These are phyloP conservation scores for Amaranthus cruentus DNA, from an alignment of 148 eudicot species.

Conservation along the genomic window DNA sequence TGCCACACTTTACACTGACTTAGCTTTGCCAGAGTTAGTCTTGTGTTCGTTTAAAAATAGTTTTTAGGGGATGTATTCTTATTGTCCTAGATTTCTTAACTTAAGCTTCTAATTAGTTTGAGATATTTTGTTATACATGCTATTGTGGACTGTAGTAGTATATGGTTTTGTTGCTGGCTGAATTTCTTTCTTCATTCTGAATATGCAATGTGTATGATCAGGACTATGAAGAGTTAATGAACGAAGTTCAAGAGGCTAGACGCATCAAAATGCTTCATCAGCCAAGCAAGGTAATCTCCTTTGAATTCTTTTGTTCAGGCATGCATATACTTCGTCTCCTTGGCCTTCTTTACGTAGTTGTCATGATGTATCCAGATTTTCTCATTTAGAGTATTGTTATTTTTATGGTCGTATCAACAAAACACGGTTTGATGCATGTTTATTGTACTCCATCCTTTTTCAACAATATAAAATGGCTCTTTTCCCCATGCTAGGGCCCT, in stretches of 20 bases:
- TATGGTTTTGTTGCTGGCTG: neutral
- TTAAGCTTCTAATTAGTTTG: neutral
- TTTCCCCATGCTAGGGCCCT: no score
- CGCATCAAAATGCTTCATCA: conserved; percentile 99
- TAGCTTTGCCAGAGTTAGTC: neutral
- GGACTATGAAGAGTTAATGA: conserved; percentile 89
- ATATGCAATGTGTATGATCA: conserved; percentile 23
- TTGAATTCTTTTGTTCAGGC: neutral
- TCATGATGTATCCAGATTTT: neutral
- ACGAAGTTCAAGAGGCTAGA: conserved; percentile 98
- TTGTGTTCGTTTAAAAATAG: no score
- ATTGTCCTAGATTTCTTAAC: neutral
- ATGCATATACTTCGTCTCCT: neutral
- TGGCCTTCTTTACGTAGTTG: neutral
- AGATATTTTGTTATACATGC: neutral
- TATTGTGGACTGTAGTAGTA: neutral
- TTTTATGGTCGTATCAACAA: neutral
- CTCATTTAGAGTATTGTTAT: neutral
- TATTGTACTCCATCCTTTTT: neutral
- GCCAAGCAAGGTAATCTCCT: conserved; percentile 75
- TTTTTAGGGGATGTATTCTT: neutral
- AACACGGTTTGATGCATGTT: neutral
- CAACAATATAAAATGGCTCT: no score
- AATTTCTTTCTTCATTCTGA: neutral
- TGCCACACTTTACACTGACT: neutral